Conservation (phyloP, 2,329 filamentous ascomycete species). For the Verticillium tricorpus region DNA sequence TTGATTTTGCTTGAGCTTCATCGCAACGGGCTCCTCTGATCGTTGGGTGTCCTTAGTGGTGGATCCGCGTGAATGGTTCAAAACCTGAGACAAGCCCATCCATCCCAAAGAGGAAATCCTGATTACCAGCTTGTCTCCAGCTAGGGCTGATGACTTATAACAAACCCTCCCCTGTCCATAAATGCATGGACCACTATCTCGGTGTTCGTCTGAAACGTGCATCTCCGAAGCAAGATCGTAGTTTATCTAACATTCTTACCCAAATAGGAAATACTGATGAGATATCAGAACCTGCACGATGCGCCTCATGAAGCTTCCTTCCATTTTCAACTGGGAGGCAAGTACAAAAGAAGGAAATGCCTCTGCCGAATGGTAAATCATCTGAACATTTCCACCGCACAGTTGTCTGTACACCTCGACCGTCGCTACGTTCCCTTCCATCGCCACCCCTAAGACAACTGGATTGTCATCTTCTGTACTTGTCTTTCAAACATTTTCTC, state of each 20-base stretch:
- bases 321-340: too few relatives aligned
- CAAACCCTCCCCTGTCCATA: background rate
- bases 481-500: background rate
- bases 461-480: background rate
- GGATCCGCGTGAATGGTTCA: background rate
- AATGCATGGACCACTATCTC: background rate
- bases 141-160: background rate
- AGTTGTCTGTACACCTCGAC: background rate
- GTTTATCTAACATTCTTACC: background rate
- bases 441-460: background rate
- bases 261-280: slow-evolving; percentile 7
- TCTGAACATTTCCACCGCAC: background rate
- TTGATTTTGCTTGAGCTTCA: too few relatives aligned
- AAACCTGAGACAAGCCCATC: background rate
- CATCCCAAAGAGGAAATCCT: slow-evolving; percentile 1
- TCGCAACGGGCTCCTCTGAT: too few relatives aligned
- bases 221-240: too few relatives aligned
- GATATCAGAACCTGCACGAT: background rate
- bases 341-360: too few relatives aligned
- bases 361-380: too few relatives aligned
- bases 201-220: background rate
- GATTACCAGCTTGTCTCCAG: background rate
- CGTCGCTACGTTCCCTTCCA: background rate
- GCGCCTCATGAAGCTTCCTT: background rate
- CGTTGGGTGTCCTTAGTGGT: background rate